A percentile compares a stretch with the other conserved stretches of the same genome.
Conservation (phyloP, 176 grass and related monocot species). For the Aegilops tauschii region DNA sequence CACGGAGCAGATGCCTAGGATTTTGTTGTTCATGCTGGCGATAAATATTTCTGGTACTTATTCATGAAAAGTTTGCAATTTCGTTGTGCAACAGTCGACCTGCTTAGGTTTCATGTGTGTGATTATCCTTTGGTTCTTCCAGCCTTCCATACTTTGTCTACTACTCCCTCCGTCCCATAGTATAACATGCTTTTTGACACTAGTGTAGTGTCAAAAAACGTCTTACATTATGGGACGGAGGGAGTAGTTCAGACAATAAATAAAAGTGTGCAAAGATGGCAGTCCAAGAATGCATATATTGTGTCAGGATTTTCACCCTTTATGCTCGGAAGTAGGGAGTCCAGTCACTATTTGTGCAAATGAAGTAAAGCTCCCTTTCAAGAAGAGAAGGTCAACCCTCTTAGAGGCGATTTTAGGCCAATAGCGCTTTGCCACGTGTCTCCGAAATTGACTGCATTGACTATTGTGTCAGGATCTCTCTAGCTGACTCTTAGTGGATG, state of each 20-base stretch:
- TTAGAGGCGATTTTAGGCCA: background rate
- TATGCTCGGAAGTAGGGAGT: background rate
- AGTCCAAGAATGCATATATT: background rate
- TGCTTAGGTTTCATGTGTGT: background rate
- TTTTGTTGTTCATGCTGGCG: background rate
- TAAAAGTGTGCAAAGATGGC: background rate
- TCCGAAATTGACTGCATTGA: background rate
- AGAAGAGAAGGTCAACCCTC: background rate
- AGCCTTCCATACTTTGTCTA: background rate
- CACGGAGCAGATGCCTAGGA: background rate
- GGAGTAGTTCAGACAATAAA: background rate
- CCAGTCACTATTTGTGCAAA: background rate
- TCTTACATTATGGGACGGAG: too few species aligned
- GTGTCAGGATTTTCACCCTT: background rate
- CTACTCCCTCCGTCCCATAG: too few species aligned
- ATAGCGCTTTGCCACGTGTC: background rate
- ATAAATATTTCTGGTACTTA: conserved; percentile 3
- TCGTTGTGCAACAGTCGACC: background rate
- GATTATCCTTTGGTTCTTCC: background rate
- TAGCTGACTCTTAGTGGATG: too few species aligned
- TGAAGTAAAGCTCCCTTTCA: background rate
- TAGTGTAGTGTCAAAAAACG: too few species aligned
- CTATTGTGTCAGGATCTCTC: too few species aligned
- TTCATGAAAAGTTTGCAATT: background rate
- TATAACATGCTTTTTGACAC: too few species aligned